These are phyloP conservation scores for Trichoderma sp. DNA, from an alignment of 2,329 filamentous ascomycete species.

Conservation along the genomic window DNA sequence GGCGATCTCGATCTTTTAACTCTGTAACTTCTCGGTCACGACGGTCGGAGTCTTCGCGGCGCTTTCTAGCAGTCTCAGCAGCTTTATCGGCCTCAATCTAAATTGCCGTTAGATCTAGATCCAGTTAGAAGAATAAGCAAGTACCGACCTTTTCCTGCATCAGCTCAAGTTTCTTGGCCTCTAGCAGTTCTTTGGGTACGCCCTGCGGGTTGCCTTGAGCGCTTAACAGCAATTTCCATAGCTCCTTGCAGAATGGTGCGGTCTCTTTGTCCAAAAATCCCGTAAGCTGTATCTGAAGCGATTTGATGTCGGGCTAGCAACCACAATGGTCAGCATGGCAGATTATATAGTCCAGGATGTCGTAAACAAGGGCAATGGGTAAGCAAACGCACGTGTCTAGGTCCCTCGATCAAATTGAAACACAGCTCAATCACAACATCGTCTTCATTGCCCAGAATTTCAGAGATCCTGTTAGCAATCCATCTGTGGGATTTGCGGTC, in stretches of 20 bases:
- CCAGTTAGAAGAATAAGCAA: neutral
- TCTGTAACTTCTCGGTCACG: constrained; percentile 71
- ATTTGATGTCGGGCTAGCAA: constrained; percentile 87
- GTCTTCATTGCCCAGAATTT: constrained; percentile 89
- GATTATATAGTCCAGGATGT: neutral
- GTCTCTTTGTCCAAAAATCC: constrained; percentile 96
- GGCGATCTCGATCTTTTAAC: constrained; percentile 65
- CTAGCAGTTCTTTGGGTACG: constrained; percentile 89
- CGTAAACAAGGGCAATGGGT: neutral
- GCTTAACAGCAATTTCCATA: constrained; percentile 90
- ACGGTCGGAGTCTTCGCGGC: constrained; percentile 69
- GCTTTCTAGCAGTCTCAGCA: constrained; percentile 71
- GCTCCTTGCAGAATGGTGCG: constrained; percentile 82
- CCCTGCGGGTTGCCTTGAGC: constrained; percentile 86
- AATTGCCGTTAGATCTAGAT: constrained; percentile 15
- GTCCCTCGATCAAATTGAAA: constrained; percentile 69
- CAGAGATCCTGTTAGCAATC: constrained; percentile 86
- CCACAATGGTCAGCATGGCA: constrained; percentile 28
- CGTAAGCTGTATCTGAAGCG: constrained; percentile 88
- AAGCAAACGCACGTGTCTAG: constrained; percentile 61
- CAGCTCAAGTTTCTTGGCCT: constrained; percentile 93
- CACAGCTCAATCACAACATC: constrained; percentile 92
- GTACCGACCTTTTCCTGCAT: constrained; percentile 83
- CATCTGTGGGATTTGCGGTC: constrained; percentile 60
- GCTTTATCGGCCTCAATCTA: constrained; percentile 82